Evolutionary conservation across 768 basidiomycete species (phyloP).

Genomic region (Amanita phalloides): DNA sequence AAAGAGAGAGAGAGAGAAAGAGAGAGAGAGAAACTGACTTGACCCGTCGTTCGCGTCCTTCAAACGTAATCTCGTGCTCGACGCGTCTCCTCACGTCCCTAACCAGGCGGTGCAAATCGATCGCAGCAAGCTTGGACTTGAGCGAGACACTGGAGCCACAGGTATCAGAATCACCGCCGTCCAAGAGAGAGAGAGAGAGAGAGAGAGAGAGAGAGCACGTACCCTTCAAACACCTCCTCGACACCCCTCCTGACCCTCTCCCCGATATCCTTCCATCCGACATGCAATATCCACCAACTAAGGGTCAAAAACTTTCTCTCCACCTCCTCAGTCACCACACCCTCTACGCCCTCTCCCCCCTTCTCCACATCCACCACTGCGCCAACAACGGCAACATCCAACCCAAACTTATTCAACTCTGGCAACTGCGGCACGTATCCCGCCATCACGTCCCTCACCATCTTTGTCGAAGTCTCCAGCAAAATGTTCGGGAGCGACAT

Average conservation of each 20-base stretch:
- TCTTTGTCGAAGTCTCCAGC: slow-evolving; percentile 15
- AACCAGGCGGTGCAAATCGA: slow-evolving; percentile 60
- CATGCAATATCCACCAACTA: slow-evolving; percentile 89
- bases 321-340: slow-evolving; percentile 43
- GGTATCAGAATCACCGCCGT: background rate
- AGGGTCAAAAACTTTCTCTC: slow-evolving; percentile 78
- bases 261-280: slow-evolving; percentile 82
- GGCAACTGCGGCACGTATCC: background rate
- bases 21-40: slow-evolving; percentile 23
- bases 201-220: slow-evolving; percentile 16
- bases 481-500: slow-evolving; percentile 32
- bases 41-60: slow-evolving; percentile 45
- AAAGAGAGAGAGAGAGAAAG: slow-evolving; percentile 12
- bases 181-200: background rate
- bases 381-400: slow-evolving; percentile 11
- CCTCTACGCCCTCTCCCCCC: slow-evolving; percentile 15
- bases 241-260: slow-evolving; percentile 65
- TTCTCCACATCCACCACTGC: background rate
- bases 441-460: slow-evolving; percentile 14
- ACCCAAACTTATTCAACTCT: background rate
- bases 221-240: slow-evolving; percentile 81
- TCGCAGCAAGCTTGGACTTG: slow-evolving; percentile 60
- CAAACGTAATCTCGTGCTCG: slow-evolving; percentile 59
- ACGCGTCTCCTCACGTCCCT: slow-evolving; percentile 67
- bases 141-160: slow-evolving; percentile 56